Conservation (phyloP, 495 filamentous ascomycete genomes). For the Thermothielavioides terrestris region DNA sequence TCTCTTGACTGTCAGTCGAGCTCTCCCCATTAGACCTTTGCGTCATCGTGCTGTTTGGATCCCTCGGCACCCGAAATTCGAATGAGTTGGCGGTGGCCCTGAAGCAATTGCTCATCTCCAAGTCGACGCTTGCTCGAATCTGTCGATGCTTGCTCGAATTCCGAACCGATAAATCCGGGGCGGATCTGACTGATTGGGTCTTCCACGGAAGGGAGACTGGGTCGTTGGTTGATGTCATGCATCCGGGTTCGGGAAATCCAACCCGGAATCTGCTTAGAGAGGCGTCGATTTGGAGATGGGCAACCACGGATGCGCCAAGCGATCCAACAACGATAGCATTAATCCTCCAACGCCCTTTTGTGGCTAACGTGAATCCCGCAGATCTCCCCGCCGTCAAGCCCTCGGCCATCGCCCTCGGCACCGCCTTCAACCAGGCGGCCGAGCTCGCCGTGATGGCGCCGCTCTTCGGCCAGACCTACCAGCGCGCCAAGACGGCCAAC, state of each 20-base stretch:
- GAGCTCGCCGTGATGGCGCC: slow-evolving; percentile 65
- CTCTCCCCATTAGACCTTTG: neutral
- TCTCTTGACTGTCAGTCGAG: slow-evolving; percentile 48
- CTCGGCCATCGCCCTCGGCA: slow-evolving; percentile 92
- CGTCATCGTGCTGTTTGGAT: neutral
- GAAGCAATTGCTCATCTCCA: neutral
- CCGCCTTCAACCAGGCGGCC: slow-evolving; percentile 78
- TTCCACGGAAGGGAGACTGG: no score
- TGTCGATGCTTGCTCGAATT: no score
- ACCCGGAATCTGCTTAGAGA: neutral
- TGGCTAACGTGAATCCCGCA: slow-evolving; percentile 31
- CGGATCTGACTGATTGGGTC: no score
- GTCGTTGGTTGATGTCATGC: neutral
- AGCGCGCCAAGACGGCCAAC: slow-evolving; percentile 83
- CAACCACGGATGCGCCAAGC: no score
- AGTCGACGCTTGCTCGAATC: neutral
- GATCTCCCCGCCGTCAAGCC: slow-evolving; percentile 96
- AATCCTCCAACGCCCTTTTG: no score
- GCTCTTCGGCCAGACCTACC: slow-evolving; percentile 91
- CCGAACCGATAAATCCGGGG: neutral
- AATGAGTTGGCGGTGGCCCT: no score
- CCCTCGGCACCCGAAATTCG: neutral
- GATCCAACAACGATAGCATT: neutral
- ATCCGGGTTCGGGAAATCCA: neutral
- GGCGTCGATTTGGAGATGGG: neutral